A percentile compares a stretch with the other conserved stretches of the same genome.
These are phyloP conservation scores for Wickerhamiella spandovensis DNA, from an alignment of 805 yeast species.

Conservation along the genomic window DNA sequence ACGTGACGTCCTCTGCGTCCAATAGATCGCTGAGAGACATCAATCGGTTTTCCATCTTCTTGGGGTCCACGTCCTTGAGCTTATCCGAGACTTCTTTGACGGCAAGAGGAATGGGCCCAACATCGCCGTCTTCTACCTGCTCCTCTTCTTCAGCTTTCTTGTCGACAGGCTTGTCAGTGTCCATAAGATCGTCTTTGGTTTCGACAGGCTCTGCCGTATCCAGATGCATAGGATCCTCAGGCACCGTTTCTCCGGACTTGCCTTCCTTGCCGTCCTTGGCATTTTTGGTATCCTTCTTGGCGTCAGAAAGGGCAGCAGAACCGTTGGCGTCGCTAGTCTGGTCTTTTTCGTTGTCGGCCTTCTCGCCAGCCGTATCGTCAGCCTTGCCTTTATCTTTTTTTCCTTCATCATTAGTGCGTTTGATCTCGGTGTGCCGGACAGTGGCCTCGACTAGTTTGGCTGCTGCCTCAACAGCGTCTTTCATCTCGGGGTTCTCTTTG, in stretches of 20 bases:
- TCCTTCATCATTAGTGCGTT: background rate
- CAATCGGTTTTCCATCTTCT: slow-evolving; percentile 7
- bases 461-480: slow-evolving; percentile 4
- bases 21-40: slow-evolving; percentile 13
- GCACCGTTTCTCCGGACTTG: no score
- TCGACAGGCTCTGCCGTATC: background rate
- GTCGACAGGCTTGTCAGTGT: background rate
- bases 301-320: no score
- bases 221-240: background rate
- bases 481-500: slow-evolving; percentile 2
- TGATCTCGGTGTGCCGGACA: slow-evolving; percentile 2
- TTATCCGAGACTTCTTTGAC: slow-evolving; percentile 3
- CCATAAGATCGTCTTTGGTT: background rate
- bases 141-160: background rate
- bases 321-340: no score
- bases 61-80: slow-evolving; percentile 1
- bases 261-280: no score
- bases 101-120: slow-evolving; percentile 3
- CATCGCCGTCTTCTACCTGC: background rate
- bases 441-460: slow-evolving; percentile 6
- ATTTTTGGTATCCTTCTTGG: no score
- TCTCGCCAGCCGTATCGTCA: no score
- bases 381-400: background rate
- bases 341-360: no score
- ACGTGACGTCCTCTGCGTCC: slow-evolving; percentile 8